Evolutionary conservation across 2,329 filamentous ascomycete species (phyloP).

Genomic region (Aspergillus aculeatinus): DNA sequence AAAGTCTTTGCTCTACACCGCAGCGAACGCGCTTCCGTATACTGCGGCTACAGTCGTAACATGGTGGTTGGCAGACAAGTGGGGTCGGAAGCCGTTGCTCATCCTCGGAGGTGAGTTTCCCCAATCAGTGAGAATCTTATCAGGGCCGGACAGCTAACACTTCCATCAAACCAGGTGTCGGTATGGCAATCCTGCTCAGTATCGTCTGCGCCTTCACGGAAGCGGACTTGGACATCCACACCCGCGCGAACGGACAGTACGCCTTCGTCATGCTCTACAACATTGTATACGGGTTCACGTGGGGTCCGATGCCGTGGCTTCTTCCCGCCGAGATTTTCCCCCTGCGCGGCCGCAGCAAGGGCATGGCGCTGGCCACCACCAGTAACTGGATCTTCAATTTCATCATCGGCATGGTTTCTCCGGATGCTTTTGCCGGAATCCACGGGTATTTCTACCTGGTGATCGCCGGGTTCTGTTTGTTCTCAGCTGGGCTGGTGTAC

Average conservation of each 20-base stretch:
- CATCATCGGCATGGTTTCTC: slow-evolving; percentile 40
- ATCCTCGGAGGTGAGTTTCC: slow-evolving; percentile 19
- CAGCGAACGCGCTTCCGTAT: slow-evolving; percentile 40
- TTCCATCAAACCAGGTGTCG: slow-evolving; percentile 18
- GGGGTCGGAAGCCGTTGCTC: slow-evolving; percentile 42
- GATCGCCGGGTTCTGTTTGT: slow-evolving; percentile 45
- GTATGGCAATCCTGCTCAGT: slow-evolving; percentile 35
- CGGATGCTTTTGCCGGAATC: slow-evolving; percentile 44
- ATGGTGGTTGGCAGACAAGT: slow-evolving; percentile 43
- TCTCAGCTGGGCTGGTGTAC: slow-evolving; percentile 35
- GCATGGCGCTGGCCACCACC: slow-evolving; percentile 42
- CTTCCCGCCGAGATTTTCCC: slow-evolving; percentile 29
- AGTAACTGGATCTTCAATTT: slow-evolving; percentile 58
- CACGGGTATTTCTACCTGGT: slow-evolving; percentile 46
- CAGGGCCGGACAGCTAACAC: too few relatives aligned
- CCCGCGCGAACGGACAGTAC: slow-evolving; percentile 39
- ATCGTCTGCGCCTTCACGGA: slow-evolving; percentile 44
- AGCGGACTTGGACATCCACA: slow-evolving; percentile 23
- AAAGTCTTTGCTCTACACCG: too few relatives aligned
- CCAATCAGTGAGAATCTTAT: too few relatives aligned
- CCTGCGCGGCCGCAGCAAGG: slow-evolving; percentile 42
- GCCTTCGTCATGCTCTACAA: slow-evolving; percentile 44
- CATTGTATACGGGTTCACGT: slow-evolving; percentile 39
- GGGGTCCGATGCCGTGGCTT: slow-evolving; percentile 44
- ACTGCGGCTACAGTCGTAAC: slow-evolving; percentile 41